phyloP scores from a whole-genome alignment of 768 basidiomycete genomes.

The Pleurotus platypus region DNA sequence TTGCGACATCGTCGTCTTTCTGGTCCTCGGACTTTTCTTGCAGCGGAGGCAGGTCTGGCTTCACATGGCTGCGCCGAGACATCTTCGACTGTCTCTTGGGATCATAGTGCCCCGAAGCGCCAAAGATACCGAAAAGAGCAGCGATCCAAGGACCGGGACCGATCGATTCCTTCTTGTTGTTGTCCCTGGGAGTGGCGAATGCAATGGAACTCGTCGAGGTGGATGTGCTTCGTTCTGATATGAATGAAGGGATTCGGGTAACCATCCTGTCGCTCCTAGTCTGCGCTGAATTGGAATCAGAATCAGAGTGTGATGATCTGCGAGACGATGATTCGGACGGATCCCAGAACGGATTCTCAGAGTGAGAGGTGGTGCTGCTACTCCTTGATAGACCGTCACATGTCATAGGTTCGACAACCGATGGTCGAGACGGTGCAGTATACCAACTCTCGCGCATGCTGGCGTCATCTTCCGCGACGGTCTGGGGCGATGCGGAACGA shows the following conservation, averaged over 20 bases:
- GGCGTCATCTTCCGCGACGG: neutral
- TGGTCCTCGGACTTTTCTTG: neutral
- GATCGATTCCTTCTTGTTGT: neutral
- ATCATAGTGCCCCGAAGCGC: neutral
- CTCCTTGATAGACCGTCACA: neutral
- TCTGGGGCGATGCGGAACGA: neutral
- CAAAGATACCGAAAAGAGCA: slow-evolving; percentile 1
- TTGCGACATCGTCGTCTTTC: neutral
- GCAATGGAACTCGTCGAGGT: slow-evolving; percentile 7
- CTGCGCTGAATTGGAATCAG: neutral
- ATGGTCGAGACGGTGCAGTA: neutral
- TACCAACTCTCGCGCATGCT: neutral
- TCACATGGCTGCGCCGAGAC: neutral
- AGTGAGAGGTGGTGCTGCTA: neutral
- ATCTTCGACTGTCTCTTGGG: neutral
- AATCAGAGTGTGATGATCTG: neutral
- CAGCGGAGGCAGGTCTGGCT: neutral
- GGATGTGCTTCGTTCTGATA: slow-evolving; percentile 1
- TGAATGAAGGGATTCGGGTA: neutral
- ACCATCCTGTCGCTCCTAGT: neutral
- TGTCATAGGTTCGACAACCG: neutral
- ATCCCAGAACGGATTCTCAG: slow-evolving; percentile 7
- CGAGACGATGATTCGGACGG: neutral
- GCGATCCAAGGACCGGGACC: neutral
- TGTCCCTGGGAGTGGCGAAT: neutral